Evolutionary conservation across 768 basidiomycete species (phyloP).

Genomic region (Amanita brunnescens): DNA sequence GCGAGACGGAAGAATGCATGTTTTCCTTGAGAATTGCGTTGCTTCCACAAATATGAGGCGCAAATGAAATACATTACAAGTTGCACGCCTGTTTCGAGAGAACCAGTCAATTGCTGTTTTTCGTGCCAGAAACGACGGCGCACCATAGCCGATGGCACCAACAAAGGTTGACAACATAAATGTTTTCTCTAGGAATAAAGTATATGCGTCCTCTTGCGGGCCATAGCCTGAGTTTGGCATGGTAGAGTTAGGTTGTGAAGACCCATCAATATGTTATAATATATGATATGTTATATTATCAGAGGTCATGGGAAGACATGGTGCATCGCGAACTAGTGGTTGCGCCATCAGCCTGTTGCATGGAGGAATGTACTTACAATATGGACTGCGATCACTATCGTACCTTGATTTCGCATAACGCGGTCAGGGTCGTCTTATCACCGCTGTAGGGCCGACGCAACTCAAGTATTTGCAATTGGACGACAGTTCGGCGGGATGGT

Average conservation of each 20-base stretch:
- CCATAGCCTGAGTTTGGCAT: neutral
- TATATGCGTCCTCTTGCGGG: neutral
- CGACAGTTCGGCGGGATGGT: too few species aligned
- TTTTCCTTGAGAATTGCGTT: neutral
- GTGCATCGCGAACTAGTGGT: too few species aligned
- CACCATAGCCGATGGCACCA: neutral
- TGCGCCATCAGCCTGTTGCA: too few species aligned
- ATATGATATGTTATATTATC: too few species aligned
- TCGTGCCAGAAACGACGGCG: neutral
- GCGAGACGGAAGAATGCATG: conserved; percentile 16
- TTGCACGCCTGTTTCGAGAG: neutral
- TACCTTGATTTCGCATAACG: too few species aligned
- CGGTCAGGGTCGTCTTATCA: too few species aligned
- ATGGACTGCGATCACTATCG: too few species aligned
- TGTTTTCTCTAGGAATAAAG: neutral
- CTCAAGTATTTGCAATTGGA: too few species aligned
- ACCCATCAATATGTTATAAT: too few species aligned
- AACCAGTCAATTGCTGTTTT: neutral
- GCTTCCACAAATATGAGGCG: neutral
- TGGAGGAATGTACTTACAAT: too few species aligned
- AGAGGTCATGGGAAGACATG: too few species aligned
- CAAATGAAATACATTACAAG: conserved; percentile 1
- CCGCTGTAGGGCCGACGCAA: too few species aligned
- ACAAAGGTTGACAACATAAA: neutral
- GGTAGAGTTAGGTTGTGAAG: neutral